Conservation (phyloP, 2,329 filamentous ascomycete genomes). For the Thelonectria blattea region DNA sequence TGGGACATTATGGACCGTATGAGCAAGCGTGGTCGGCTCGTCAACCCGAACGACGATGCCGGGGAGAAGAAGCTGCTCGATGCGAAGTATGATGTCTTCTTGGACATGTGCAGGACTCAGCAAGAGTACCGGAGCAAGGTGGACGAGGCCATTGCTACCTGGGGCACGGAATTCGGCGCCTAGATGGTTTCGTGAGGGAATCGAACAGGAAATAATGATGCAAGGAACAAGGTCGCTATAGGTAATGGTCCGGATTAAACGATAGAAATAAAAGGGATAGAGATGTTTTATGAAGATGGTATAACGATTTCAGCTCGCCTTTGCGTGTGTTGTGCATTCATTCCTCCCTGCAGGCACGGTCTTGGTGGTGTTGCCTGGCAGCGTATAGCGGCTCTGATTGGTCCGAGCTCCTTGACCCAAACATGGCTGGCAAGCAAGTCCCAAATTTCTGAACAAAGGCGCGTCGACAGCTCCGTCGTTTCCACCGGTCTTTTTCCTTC, state of each 20-base stretch:
- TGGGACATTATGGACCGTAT: conserved; percentile 99
- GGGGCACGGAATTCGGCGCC: conserved; percentile 40
- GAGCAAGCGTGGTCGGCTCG: conserved; percentile 89
- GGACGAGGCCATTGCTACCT: conserved; percentile 63
- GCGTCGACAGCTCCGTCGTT: conserved; percentile 31
- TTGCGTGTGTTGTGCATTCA: background rate
- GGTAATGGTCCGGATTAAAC: conserved; percentile 14
- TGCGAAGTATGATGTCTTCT: conserved; percentile 94
- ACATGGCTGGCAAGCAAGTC: conserved; percentile 32
- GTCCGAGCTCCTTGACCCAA: conserved; percentile 41
- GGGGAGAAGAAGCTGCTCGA: conserved; percentile 80
- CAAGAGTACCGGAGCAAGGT: conserved; percentile 80
- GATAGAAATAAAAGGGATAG: background rate
- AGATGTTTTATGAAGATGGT: background rate
- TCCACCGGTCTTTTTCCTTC: conserved; percentile 20
- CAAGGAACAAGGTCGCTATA: conserved; percentile 1
- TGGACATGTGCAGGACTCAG: conserved; percentile 89
- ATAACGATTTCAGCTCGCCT: background rate
- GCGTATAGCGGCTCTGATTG: conserved; percentile 38
- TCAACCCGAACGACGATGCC: conserved; percentile 74
- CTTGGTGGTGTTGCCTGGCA: conserved; percentile 24
- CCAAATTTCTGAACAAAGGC: conserved; percentile 43
- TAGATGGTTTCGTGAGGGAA: conserved; percentile 22
- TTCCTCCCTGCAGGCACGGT: background rate
- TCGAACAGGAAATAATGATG: conserved; percentile 1